Base-by-base conservation (phyloP, 805 yeast species). In the Candida railenensis region DNA sequence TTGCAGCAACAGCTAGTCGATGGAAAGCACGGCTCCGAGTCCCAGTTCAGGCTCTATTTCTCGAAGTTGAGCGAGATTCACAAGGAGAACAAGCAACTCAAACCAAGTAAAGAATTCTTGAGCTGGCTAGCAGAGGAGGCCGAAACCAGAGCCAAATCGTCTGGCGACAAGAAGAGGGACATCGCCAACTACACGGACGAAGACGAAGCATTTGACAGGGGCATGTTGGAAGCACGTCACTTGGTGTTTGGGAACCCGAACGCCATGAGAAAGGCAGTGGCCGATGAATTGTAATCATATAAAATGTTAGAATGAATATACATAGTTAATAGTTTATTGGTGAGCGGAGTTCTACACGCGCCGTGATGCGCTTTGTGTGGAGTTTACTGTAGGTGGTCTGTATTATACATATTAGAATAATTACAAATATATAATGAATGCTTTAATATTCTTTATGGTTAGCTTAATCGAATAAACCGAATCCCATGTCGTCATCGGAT, bases 391-490 rank as follows among this genome's bases (percentile, higher is more conserved):
- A n/a, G n/a, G n/a, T n/a, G n/a, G 40, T 37, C 30, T 25, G 30
- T 25, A 25, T 25, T 25, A 25, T 25, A 25, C 30, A 25, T 25
- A 38, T 25, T 20, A 30, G 18, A 40, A 22, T 12, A 14, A 22
- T 16, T 22, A 21, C 40, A 37, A 22, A 34, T 32, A 40, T 39
- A 37, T 22, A 33, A 25, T 40, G 38, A 38, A 43, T 37, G 37
- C 37, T 33, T n/a, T 33, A 33, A 33, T 33, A 33, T n/a, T 14
- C 37, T 33, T 33, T 33, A 14, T 39, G 42, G n/a, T 39, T 33
- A 12, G 33, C 53, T 82, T 94, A 94, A 83, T 94, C 99, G 85
- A 94, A 94, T 76, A 94, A 87, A 82, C 96, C 96, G 84, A 86
- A 83, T 65, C 96, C 96, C 95, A 87, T 85, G 76, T 85, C 92